Evolutionary conservation across 2,329 filamentous ascomycete species (phyloP).

Genomic region (Ophiostoma perfectum): DNA sequence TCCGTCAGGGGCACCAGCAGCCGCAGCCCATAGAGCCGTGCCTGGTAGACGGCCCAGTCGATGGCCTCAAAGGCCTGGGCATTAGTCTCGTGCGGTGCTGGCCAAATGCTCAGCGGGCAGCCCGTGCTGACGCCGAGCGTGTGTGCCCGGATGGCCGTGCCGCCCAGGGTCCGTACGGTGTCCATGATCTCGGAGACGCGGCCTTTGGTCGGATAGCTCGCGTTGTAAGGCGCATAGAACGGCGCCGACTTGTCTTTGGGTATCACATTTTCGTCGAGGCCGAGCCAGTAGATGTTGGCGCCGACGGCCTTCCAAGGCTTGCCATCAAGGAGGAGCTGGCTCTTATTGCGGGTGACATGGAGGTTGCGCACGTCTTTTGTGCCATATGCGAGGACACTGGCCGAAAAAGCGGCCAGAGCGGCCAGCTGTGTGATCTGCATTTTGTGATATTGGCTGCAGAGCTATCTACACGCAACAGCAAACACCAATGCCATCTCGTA

Average conservation of each 20-base stretch:
- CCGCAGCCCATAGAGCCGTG: neutral
- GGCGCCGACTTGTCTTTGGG: neutral
- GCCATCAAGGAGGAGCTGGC: conserved; percentile 1
- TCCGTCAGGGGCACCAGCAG: neutral
- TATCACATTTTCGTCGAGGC: neutral
- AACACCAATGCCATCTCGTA: neutral
- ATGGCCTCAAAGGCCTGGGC: neutral
- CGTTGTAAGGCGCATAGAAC: neutral
- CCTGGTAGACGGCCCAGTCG: conserved; percentile 1
- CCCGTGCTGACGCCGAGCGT: conserved; percentile 9
- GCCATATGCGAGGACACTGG: neutral
- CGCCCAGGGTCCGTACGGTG: neutral
- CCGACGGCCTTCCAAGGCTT: neutral
- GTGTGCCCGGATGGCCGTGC: conserved; percentile 5
- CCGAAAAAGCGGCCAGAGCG: neutral
- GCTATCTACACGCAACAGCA: neutral
- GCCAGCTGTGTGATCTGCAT: neutral
- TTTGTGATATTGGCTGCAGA: neutral
- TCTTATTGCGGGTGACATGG: neutral
- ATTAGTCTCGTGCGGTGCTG: neutral
- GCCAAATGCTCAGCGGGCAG: neutral
- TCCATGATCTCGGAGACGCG: conserved; percentile 8
- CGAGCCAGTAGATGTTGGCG: conserved; percentile 3
- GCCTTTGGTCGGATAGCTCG: neutral
- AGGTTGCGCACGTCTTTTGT: neutral